Evolutionary conservation across 139 green algal species (phyloP), one percentile per base, ranked within the genome.

Genomic region (Haematococcus lacustris): DNA sequence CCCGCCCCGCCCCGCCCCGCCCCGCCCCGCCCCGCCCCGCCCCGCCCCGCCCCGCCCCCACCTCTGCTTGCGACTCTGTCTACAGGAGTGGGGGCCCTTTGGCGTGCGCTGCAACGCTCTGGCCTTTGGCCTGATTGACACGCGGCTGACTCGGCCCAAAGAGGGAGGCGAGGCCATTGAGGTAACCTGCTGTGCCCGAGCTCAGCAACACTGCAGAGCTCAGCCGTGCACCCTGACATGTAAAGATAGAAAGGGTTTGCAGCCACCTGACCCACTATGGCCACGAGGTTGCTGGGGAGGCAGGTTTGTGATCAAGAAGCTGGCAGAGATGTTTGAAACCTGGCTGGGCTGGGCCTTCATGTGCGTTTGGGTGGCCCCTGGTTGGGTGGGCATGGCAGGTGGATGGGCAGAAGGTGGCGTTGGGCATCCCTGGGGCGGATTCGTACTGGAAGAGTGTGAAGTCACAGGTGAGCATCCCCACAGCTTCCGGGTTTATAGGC

Each of bases 81-180:
- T 93, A 26, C 88, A 89, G 66, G 91, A 96, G 69, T 96, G 90
- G 91, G 91, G 91, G 1, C 66, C 76, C 26, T 87, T 94, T 78
- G 89, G 89, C 70, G 76, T 97, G 13, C 88, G 91, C 26, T 92
- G 85, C 82, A 96, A 96, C 76, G 83, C 80, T 17, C 73, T 97
- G 3, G 82, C 82, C 0, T 94, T 86, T 61, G 88, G 90, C 38
- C 83, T 91, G 53, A 93, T 96, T 51, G 85, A 87, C 64, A 96
- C 91, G 6, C 82, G 89, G 35, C 78, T 96, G 5, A 91, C 85
- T 1, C 73, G 84, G 26, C 35, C 74, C 43, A 95, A 94, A 66
- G 81, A 85, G 64, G 81, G 70, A 28, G 78, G 71, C 25, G 77
- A 82, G 60, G 84, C 32, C 60, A 90, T 93, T 17, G 28, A 74